Base-by-base conservation (phyloP, 805 yeast genomes). In the Candida quercuum region DNA sequence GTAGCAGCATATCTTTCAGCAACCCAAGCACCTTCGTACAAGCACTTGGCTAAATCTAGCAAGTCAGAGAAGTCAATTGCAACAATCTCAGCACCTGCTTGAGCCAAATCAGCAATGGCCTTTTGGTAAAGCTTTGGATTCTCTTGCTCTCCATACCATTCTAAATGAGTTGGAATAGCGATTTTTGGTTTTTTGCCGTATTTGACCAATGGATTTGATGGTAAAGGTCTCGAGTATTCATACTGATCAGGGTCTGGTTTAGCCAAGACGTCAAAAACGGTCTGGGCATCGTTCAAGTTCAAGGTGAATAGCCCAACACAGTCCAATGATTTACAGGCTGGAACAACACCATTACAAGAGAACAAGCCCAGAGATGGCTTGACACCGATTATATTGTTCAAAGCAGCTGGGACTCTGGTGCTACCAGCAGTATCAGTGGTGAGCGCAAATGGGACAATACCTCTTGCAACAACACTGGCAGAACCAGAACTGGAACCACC, bases 361-460 rank as follows among this genome's bases (percentile, higher is more conserved):
- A 91, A 81, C 1, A 77, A 77, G 38, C 99, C 99, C 44, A 78
- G 78, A 1, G 97, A 81, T 27, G 99, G 98, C 62, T 91, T 91
- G 48, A 93, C 73, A 16, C 98, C 98, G 46, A 91, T 74, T 49
- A 88, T 64, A 61, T 93, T 93, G 71, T 91, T 91, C 47, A 91
- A 69, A 22, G 88, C 91, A 19, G 98, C 98, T 20, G 99, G 99
- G 23, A 91, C 99, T 54, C 99, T 76, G 29, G 97, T 97, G 6
- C 96, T 86, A 17, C 99, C 99, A 9, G 99, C 99, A 26, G 99
- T 91, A 58, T 91, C 99, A 6, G 98, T 93, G 26, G 97, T 97
- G 49, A 91, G 69, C 1, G 96, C 73, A 34, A 91, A 54, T 24
- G 98, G 96, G 14, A 86, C 96, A 33, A 80, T 68, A 41, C 98